A percentile compares a stretch with the other conserved stretches of the same genome.
Conservation (phyloP, 169 alveolate species). For the Plasmodium gallinaceum region DNA sequence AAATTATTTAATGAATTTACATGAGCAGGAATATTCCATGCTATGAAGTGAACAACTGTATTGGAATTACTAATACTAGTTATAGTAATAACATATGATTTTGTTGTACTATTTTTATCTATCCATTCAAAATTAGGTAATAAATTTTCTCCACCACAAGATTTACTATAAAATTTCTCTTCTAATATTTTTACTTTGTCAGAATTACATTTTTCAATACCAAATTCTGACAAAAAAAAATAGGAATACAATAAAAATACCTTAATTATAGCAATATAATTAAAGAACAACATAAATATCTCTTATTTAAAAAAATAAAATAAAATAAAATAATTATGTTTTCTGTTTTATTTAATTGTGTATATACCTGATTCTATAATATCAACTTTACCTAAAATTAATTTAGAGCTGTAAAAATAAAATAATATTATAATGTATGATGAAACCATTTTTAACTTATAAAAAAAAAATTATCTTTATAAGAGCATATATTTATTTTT, state of each 20-base stretch:
- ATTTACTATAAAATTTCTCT: conserved; percentile 19
- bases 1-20: conserved; percentile 36
- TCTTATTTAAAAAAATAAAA: background rate
- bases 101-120: conserved; percentile 42
- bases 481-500: background rate
- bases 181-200: conserved; percentile 30
- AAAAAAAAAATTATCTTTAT: background rate
- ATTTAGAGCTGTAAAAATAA: conserved; percentile 1
- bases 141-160: conserved; percentile 52
- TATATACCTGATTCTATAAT: conserved; percentile 46
- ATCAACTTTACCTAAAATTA: conserved; percentile 19
- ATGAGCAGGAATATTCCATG: conserved; percentile 64
- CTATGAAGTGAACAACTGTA: conserved; percentile 25
- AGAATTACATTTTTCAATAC: conserved; percentile 30
- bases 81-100: conserved; percentile 55
- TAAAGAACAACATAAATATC: no score
- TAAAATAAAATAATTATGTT: background rate
- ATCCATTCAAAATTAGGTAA: conserved; percentile 54
- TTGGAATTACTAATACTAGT: conserved; percentile 17
- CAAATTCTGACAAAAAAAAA: conserved; percentile 35
- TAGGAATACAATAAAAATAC: no score
- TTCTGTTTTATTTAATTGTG: conserved; percentile 1
- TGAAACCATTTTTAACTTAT: background rate
- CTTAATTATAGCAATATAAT: background rate
- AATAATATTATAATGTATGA: background rate